A percentile compares a stretch with the other conserved stretches of the same genome.
Conservation (phyloP, 1,284 basidiomycete genomes). For the Melanopsichium pennsylvanicum region DNA sequence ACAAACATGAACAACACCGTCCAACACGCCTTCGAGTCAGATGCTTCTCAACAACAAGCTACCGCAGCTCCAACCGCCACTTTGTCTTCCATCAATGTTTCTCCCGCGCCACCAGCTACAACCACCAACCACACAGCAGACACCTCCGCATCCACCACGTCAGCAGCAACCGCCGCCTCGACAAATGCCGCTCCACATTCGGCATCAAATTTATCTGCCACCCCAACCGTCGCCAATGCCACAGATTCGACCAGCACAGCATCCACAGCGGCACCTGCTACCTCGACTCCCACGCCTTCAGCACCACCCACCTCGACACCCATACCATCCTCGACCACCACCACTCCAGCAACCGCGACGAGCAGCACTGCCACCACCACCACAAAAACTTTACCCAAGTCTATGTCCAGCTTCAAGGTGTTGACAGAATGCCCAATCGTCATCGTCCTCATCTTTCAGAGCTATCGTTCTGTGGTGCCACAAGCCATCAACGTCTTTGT, state of each 20-base stretch:
- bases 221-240: constrained; percentile 1
- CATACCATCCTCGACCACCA: constrained; percentile 11
- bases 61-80: neutral
- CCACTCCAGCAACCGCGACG: constrained; percentile 1
- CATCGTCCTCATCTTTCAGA: constrained; percentile 89
- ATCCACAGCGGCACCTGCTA: constrained; percentile 2
- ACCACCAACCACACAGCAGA: constrained; percentile 2
- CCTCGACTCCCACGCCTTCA: neutral
- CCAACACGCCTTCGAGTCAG: constrained; percentile 74
- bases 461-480: constrained; percentile 74
- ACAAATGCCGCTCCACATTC: constrained; percentile 8
- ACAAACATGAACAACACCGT: constrained; percentile 79
- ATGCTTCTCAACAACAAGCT: constrained; percentile 35
- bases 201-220: constrained; percentile 6
- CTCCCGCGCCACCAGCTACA: constrained; percentile 10
- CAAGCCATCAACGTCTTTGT: constrained; percentile 79
- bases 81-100: constrained; percentile 7
- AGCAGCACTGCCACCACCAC: too few relatives aligned
- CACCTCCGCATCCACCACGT: neutral
- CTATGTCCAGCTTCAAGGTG: constrained; percentile 82
- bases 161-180: neutral
- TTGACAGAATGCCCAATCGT: constrained; percentile 93
- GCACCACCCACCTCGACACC: constrained; percentile 5
- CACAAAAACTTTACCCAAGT: constrained; percentile 55
- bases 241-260: constrained; percentile 2